Conservation (phyloP, 2,329 filamentous ascomycete genomes). For the Clonostachys sp. region DNA sequence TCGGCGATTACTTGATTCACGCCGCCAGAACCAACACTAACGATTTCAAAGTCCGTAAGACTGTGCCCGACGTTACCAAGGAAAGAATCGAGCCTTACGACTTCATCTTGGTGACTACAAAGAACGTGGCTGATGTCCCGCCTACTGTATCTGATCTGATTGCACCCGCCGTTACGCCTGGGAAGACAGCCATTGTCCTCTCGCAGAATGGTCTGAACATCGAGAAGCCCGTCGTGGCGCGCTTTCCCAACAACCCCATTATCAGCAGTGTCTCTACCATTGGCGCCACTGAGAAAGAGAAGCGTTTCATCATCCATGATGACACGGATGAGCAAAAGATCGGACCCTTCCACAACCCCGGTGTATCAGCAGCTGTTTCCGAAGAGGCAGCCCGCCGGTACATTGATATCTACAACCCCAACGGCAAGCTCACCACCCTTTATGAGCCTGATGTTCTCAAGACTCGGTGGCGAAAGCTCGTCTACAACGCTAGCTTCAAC, state of each 20-base stretch:
- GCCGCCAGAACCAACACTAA: background rate
- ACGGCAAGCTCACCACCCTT: conserved; percentile 33
- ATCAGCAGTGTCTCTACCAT: conserved; percentile 49
- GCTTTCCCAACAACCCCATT: conserved; percentile 45
- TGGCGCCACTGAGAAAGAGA: conserved; percentile 39
- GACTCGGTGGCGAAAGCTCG: conserved; percentile 43
- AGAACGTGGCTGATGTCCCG: conserved; percentile 49
- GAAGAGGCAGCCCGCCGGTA: conserved; percentile 31
- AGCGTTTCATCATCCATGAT: conserved; percentile 46
- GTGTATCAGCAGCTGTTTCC: conserved; percentile 12
- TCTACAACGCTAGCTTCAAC: conserved; percentile 47
- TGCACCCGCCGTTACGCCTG: conserved; percentile 42
- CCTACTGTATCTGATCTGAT: conserved; percentile 44
- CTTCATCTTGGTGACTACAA: conserved; percentile 52
- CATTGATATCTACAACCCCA: conserved; percentile 38
- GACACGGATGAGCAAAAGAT: conserved; percentile 43
- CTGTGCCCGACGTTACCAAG: background rate
- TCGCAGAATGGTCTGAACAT: conserved; percentile 63
- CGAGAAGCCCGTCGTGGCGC: conserved; percentile 43
- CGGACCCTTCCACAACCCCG: conserved; percentile 39
- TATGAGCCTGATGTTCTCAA: conserved; percentile 33
- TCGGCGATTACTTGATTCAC: background rate
- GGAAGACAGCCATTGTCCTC: conserved; percentile 47
- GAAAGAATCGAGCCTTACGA: conserved; percentile 32
- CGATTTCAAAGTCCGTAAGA: background rate